Evolutionary conservation across 345 rosid genomes (phyloP), one percentile per base, ranked within the genome.

Genomic region (Erucastrum elatum): DNA sequence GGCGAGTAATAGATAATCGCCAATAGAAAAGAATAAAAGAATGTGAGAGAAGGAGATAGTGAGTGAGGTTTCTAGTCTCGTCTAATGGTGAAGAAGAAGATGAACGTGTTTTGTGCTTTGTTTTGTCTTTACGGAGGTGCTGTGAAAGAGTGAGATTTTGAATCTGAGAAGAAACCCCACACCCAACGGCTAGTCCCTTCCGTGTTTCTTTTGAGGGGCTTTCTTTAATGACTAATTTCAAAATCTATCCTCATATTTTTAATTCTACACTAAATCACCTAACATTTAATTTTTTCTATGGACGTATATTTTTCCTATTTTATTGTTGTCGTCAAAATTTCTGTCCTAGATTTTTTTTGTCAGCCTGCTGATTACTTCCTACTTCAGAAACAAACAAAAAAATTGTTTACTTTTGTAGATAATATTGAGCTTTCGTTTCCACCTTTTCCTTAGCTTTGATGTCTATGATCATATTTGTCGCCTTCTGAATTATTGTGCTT

Each of bases 111-210:
- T 75, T 49, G 58, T 72, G 79, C 75, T n/a, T 15, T 17, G 7
- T 56, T 70, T 75, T 74, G 83, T 75, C 83, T 75, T 80, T 69
- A 80, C 79, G 66, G 68, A 70, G 60, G 64, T 70, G 64, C 41
- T 60, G 34, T 37, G 44, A 64, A 64, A 69, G 69, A 62, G 59
- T 6, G 59, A 53, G 60, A 63, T 53, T 80, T 80, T 80, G 83
- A 80, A 75, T 70, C 75, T 70, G 68, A 70, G 5, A 35, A 21
- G 21, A 80, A 44, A 4, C 76, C 60, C 58, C 41, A 37, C 41
- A 46, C 58, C 68, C 62, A 80, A 80, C 83, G 83, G 83, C 83
- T 80, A 80, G 46, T 75, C 13, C 64, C 30, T 64, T 65, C 75
- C 64, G 27, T 17, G 68, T 70, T 80, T 70, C 72, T 75, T 65